Base-by-base conservation (phyloP, 1,284 basidiomycete species). In the Microbotryum saponariae region DNA sequence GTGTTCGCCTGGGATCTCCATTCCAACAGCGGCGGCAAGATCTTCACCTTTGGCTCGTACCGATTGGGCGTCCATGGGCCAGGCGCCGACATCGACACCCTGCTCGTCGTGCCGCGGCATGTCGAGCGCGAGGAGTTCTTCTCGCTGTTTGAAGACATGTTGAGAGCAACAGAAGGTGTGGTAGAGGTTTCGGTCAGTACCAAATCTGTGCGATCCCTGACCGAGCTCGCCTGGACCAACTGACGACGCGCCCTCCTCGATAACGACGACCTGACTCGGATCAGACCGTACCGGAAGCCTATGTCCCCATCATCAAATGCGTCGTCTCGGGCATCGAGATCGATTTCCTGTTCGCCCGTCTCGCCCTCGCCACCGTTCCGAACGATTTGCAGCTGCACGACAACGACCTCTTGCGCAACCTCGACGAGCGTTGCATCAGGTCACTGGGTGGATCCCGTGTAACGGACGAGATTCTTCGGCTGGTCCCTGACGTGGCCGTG, bases 101-200 rank as follows among this genome's bases (percentile, higher is more conserved):
- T 99, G 44, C 92, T 92, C 75, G 94, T 98, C 31, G 96, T 96
- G 33, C 94, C 94, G 6, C 91, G 92, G 76, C 91, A 97, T 76
- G 88, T 98, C 59, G 88, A 87, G 66, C 82, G 91, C 66, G 92
- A 97, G 72, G 91, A 98, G 78, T 98, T 98, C 78, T 97, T 97
- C 73, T 85, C 87, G 0, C 82, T 87, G 45, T 96, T 99, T 72
- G 90, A 92, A 74, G 80, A 83, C 42, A 91, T 97, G 88, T 79
- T 99, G 60, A 84, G 84, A 71, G 86, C 88, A 51, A 78, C 87
- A 70, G 89, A 93, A 52, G 93, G 91, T 31, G 89, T 86, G 23
- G 83, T 86, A 5, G 92, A 97, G 73, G 87, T 94, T 67, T 87
- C 92, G 69, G 91, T 94, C 73, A 73, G 89, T 82, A 29, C 25